phyloP scores from a whole-genome alignment of 371 early-diverging fungal species.

The Rhizomucor miehei region DNA sequence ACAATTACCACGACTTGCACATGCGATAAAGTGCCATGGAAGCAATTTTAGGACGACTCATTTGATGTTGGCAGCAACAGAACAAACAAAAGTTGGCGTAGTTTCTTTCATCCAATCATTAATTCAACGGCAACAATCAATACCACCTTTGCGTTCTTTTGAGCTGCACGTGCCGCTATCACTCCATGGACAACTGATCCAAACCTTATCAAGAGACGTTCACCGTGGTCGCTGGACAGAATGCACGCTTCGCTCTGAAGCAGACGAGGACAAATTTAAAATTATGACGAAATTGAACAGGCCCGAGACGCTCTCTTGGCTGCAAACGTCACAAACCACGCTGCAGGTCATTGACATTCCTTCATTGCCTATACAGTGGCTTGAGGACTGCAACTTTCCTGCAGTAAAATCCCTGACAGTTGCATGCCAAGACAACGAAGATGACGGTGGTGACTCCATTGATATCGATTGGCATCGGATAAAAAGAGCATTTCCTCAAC shows the following conservation, averaged over 20 bases:
- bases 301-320: background rate
- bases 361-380: slow-evolving; percentile 19
- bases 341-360: slow-evolving; percentile 17
- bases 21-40: background rate
- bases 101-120: background rate
- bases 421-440: background rate
- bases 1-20: background rate
- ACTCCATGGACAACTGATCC: too few species aligned
- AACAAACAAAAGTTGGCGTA: background rate
- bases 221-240: too few species aligned
- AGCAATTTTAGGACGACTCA: background rate
- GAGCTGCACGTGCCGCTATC: too few species aligned
- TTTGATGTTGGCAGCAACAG: background rate
- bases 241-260: too few species aligned
- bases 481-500: slow-evolving; percentile 19
- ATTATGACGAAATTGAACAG: background rate
- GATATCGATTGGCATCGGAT: slow-evolving; percentile 17
- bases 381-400: slow-evolving; percentile 13
- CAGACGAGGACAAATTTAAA: background rate
- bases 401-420: slow-evolving; percentile 10
- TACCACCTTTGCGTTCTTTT: too few species aligned
- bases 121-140: too few species aligned
- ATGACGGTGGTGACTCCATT: too few species aligned
- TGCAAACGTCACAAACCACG: slow-evolving; percentile 1
- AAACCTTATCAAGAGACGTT: too few species aligned